These are phyloP conservation scores for Phytophthora kernoviae DNA, from an alignment of 352 stramenopile genomes.

Conservation along the genomic window DNA sequence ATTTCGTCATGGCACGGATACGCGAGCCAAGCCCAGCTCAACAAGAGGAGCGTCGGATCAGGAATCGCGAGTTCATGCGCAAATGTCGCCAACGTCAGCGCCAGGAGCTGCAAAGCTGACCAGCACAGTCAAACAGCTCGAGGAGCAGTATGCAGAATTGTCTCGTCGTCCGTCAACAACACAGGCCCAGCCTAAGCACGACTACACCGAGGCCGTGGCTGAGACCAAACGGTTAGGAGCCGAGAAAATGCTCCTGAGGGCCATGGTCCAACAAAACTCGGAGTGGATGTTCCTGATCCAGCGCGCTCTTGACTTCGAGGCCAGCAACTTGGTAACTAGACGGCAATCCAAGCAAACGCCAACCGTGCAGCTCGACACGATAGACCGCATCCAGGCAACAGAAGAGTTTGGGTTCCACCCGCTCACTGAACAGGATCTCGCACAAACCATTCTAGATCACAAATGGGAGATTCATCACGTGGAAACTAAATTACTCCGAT, in stretches of 20 bases:
- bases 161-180: constrained; percentile 17
- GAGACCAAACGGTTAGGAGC: constrained; percentile 36
- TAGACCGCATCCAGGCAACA: constrained; percentile 26
- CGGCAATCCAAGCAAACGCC: neutral
- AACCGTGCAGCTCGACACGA: constrained; percentile 2
- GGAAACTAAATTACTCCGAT: constrained; percentile 20
- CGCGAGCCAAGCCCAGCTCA: constrained; percentile 1
- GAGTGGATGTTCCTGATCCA: constrained; percentile 32
- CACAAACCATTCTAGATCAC: constrained; percentile 37
- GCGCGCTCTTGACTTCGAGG: constrained; percentile 35
- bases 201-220: constrained; percentile 11
- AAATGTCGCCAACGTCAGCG: constrained; percentile 35
- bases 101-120: constrained; percentile 35
- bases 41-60: constrained; percentile 16
- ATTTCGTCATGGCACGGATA: neutral
- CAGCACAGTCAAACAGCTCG: constrained; percentile 27
- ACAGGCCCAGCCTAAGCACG: constrained; percentile 1
- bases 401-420: constrained; percentile 33
- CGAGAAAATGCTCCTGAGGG: constrained; percentile 41
- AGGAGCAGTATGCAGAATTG: constrained; percentile 36
- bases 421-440: constrained; percentile 27
- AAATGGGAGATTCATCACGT: constrained; percentile 20
- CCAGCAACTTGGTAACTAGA: neutral
- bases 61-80: constrained; percentile 45
- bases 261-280: constrained; percentile 29